Evolutionary conservation across 805 yeast species (phyloP), one percentile per base, ranked within the genome.

Genomic region (Candida xyloterini): DNA sequence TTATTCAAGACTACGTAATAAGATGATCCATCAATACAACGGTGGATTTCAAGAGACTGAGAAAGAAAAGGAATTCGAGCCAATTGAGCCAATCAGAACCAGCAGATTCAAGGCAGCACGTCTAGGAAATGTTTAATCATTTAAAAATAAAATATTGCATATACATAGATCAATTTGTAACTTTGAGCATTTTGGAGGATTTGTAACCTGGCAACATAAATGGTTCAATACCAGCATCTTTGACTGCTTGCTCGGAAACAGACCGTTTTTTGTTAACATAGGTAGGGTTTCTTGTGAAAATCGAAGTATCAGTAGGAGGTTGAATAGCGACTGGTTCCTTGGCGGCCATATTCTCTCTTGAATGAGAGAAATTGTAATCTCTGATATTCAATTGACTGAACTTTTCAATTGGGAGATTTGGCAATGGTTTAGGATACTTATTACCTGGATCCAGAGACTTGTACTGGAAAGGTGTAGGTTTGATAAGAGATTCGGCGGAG

Each of bases 101-200:
- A 84, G 95, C 54, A 66, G 88, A 36, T 87, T 87, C 59, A 83
- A 70, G 52, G 76, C 85, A 9, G 82, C 85, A 5, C 52, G 62
- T 23, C 41, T 61, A 15, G 65, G 59, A 27, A 38, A 52, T 33
- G 35, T 35, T 14, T 24, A 42, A 15, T 30, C 10, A 20, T 15
- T 18, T 18, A 18, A n/a, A 11, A 21, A 20, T 23, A 21, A 15
- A 22, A 10, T 14, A 11, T 30, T 10, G 22, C 14, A 38, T 27
- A 14, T 10, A 27, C 16, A 20, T 23, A 20, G 18, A 14, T 39
- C 29, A 51, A 36, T 55, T 57, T 9, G 38, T 38, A n/a, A 55
- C 47, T 23, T 42, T 48, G 24, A 55, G 44, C 23, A 28, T 42
- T 11, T 35, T 40, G 13, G 48, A 35, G 16, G 52, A 50, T 32